Evolutionary conservation across 768 basidiomycete species (phyloP).

Genomic region (Vararia minispora): DNA sequence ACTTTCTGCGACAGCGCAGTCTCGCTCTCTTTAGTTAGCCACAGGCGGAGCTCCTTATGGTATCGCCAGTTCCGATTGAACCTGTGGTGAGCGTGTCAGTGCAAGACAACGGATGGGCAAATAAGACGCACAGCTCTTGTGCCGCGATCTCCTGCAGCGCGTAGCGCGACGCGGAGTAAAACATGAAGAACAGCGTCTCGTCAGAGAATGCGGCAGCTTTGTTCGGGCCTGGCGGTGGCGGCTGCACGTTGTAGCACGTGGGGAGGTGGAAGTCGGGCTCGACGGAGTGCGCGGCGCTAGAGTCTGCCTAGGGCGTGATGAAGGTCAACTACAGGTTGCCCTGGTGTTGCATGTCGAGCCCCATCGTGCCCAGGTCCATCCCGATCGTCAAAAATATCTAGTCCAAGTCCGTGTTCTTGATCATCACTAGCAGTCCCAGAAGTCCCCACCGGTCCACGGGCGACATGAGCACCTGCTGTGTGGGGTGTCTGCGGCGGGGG

Average conservation of each 20-base stretch:
- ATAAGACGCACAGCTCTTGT: conserved; percentile 67
- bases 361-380: conserved; percentile 77
- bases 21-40: conserved; percentile 76
- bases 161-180: conserved; percentile 84
- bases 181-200: conserved; percentile 95
- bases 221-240: conserved; percentile 62
- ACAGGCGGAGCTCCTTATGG: conserved; percentile 74
- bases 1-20: conserved; percentile 61
- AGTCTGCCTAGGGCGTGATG: conserved; percentile 88
- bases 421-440: conserved; percentile 66
- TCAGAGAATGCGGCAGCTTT: conserved; percentile 79
- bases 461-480: no score
- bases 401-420: conserved; percentile 73
- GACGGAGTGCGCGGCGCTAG: conserved; percentile 62
- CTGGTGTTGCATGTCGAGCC: conserved; percentile 67
- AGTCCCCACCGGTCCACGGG: no score
- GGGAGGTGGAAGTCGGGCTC: conserved; percentile 86
- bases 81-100: conserved; percentile 26
- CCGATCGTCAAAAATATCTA: conserved; percentile 69
- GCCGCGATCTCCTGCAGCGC: conserved; percentile 84
- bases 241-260: conserved; percentile 78
- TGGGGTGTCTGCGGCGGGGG: conserved; percentile 14
- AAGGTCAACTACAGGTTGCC: conserved; percentile 83
- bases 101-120: conserved; percentile 9
- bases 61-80: conserved; percentile 90